These are phyloP conservation scores for Yamadazyma trypodendri DNA, from an alignment of 1,139 yeast species.

Conservation along the genomic window DNA sequence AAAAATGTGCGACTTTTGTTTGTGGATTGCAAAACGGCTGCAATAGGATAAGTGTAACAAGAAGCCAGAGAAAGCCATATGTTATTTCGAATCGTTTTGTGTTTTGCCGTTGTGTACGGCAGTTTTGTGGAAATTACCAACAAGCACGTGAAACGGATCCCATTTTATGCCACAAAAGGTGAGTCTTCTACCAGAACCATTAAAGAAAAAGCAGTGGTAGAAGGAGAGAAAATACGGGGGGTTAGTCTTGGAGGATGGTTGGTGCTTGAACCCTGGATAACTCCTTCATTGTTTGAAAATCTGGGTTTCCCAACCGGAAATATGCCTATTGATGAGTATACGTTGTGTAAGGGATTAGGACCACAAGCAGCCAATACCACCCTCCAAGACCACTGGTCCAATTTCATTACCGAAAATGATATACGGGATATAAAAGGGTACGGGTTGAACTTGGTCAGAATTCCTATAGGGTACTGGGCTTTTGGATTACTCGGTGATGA, in stretches of 20 bases:
- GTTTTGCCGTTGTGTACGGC: too few relatives aligned
- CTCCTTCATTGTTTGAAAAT: constrained; percentile 22
- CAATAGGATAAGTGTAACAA: background rate
- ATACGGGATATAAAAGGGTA: constrained; percentile 17
- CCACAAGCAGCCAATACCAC: constrained; percentile 10
- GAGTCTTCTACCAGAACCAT: too few relatives aligned
- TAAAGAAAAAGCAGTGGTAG: background rate
- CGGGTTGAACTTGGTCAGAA: constrained; percentile 23
- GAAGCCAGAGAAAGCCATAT: too few relatives aligned
- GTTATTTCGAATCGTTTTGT: too few relatives aligned
- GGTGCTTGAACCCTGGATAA: constrained; percentile 29
- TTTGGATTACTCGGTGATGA: constrained; percentile 20
- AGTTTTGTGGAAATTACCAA: background rate
- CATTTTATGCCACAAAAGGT: background rate
- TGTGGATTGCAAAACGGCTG: constrained; percentile 3
- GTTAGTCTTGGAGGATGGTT: constrained; percentile 30
- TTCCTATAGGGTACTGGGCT: constrained; percentile 31
- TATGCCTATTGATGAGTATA: constrained; percentile 24
- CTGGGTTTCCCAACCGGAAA: constrained; percentile 12
- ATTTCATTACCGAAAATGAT: constrained; percentile 21
- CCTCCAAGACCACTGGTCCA: constrained; percentile 21
- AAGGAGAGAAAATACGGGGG: constrained; percentile 16
- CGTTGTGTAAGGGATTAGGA: constrained; percentile 16
- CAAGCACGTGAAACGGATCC: constrained; percentile 1
- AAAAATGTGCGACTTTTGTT: constrained; percentile 1